Percentiles rank a stretch among this genome's conserved stretches.
phyloP scores from a whole-genome alignment of 2,329 filamentous ascomycete genomes.

The Colletotrichum tabaci region DNA sequence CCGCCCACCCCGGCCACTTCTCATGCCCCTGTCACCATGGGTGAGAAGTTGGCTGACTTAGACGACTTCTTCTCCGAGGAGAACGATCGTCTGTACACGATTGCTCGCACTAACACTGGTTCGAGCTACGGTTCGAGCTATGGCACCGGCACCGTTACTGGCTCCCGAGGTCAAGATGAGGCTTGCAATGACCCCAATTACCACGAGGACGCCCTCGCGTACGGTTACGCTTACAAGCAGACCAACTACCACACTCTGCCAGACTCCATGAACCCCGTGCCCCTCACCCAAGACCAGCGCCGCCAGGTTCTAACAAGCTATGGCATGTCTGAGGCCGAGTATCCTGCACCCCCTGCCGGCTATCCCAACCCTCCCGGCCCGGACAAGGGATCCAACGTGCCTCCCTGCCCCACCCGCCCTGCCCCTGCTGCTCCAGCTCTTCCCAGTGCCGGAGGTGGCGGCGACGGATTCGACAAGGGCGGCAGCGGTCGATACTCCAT shows the following conservation, averaged over 20 bases:
- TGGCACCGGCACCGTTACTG: neutral
- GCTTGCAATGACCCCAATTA: slow-evolving; percentile 27
- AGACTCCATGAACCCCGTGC: slow-evolving; percentile 16
- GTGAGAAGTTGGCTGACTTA: slow-evolving; percentile 19
- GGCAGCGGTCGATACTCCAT: too few relatives aligned
- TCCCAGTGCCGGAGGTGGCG: neutral
- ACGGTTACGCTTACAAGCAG: slow-evolving; percentile 31
- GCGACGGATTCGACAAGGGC: neutral
- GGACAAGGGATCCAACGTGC: slow-evolving; percentile 6
- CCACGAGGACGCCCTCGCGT: slow-evolving; percentile 32
- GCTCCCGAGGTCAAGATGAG: neutral
- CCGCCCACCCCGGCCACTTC: slow-evolving; percentile 31
- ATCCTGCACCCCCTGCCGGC: slow-evolving; percentile 23
- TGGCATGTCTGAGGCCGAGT: slow-evolving; percentile 32
- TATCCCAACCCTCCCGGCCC: slow-evolving; percentile 31
- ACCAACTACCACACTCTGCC: slow-evolving; percentile 19
- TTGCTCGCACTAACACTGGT: neutral
- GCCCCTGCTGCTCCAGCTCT: slow-evolving; percentile 3
- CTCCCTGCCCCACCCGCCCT: slow-evolving; percentile 31
- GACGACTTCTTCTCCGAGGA: slow-evolving; percentile 37
- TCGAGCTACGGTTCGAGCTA: neutral
- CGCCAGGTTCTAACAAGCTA: slow-evolving; percentile 15
- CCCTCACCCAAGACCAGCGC: slow-evolving; percentile 28
- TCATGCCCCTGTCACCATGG: slow-evolving; percentile 2
- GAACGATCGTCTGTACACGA: slow-evolving; percentile 19